Base-by-base conservation (phyloP, 2,329 filamentous ascomycete genomes). In the Paracoccidioides brasiliensis region DNA sequence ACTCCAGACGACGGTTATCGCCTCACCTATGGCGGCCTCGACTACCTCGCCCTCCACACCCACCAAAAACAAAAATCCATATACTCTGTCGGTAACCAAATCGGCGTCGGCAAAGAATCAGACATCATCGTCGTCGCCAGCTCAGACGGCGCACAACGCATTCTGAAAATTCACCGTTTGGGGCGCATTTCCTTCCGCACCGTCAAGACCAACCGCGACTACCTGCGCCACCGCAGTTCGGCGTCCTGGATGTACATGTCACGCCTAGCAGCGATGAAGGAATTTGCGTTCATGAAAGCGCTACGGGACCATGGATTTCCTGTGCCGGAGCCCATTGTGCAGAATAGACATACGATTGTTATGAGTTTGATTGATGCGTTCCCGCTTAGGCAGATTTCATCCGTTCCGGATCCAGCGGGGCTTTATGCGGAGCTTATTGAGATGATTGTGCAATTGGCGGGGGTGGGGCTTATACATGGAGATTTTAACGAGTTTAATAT, bases 401-500 rank as follows among this genome's bases (percentile, higher is more conserved):
- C 80, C 32, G 85, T 98, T 1, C 86, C 89, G 37, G 81, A 96
- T 62, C 89, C 91, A 0, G 87, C 89, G 2, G 74, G 74, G n/a
- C 78, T 98, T 5, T 98, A 98, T 68, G 84, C 84, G n/a, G 89
- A 97, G 58, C 76, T 98, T 38, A 94, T 98, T 66, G 79, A 82
- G 44, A 80, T 96, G 63, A 89, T 98, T 55, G 76, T 98, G 45
- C 81, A 84, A 33, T 78, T 98, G 43, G 91, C 93, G 5, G 82
- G 82, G 59, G 83, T 90, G 62, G 93, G 93, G 5, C 76, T 98
- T 50, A 98, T 98, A 59, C 93, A 98, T 68, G 93, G 93, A 59
- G 93, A 98, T 69, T 98, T 94, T 76, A 98, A 98, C 75, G 94
- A 98, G 71, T 98, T 98, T 78, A 98, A 98, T 70, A 91, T 98